These are phyloP conservation scores for Psilocybe tampanensis DNA, from an alignment of 768 basidiomycete species.

Conservation along the genomic window DNA sequence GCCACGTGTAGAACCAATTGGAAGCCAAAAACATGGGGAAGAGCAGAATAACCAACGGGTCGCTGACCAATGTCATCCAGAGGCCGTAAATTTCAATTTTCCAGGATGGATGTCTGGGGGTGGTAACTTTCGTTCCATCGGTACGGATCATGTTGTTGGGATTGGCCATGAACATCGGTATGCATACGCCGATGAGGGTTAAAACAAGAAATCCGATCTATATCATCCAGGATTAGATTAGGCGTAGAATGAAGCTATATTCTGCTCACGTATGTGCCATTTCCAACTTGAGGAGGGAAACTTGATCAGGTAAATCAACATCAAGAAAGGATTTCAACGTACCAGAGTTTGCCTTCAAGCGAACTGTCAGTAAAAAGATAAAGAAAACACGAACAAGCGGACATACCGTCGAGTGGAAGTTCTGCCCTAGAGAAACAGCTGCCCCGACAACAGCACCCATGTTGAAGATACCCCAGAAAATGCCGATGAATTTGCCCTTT, in stretches of 20 bases:
- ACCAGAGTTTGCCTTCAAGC: conserved; percentile 41
- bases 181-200: conserved; percentile 64
- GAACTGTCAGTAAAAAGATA: conserved; percentile 14
- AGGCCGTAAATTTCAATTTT: conserved; percentile 73
- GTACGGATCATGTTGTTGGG: conserved; percentile 74
- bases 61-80: conserved; percentile 65
- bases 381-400: background rate
- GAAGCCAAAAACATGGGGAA: conserved; percentile 88
- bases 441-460: conserved; percentile 80
- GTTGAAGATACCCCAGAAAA: conserved; percentile 88
- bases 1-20: conserved; percentile 89
- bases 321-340: background rate
- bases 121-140: conserved; percentile 69
- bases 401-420: conserved; percentile 63
- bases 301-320: background rate
- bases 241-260: background rate
- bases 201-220: conserved; percentile 79
- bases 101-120: conserved; percentile 74
- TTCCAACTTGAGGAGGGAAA: conserved; percentile 46
- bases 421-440: conserved; percentile 71
- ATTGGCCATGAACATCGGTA: conserved; percentile 73
- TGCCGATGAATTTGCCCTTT: conserved; percentile 76
- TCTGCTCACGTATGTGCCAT: conserved; percentile 70
- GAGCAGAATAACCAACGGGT: conserved; percentile 71
- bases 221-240: background rate